Evolutionary conservation across 2,329 filamentous ascomycete species (phyloP).

Genomic region (Zarea fungicola): DNA sequence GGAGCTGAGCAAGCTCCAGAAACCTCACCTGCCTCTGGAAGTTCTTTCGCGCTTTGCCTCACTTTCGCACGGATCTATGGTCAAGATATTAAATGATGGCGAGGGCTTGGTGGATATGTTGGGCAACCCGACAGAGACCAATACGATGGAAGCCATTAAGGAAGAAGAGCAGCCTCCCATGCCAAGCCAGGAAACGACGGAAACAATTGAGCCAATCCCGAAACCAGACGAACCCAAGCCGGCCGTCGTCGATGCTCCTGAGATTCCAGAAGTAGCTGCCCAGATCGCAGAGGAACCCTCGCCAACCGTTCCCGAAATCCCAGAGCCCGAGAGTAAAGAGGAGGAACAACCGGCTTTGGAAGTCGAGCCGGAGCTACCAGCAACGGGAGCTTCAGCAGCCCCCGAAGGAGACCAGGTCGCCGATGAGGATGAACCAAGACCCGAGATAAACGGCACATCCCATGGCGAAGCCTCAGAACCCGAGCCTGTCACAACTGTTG

Average conservation of each 20-base stretch:
- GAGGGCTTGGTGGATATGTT: slow-evolving; percentile 41
- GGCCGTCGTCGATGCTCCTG: not conserved
- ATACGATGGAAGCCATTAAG: slow-evolving; percentile 18
- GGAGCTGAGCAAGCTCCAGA: slow-evolving; percentile 43
- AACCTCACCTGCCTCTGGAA: slow-evolving; percentile 32
- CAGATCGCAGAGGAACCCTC: not conserved
- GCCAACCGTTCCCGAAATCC: not conserved
- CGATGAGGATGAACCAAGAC: not conserved
- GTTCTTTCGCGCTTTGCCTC: slow-evolving; percentile 43
- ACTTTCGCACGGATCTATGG: slow-evolving; percentile 44
- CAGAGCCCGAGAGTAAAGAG: not conserved
- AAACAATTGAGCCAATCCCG: not conserved
- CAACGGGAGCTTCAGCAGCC: not conserved
- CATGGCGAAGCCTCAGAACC: not conserved
- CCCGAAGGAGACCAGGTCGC: not conserved
- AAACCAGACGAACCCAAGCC: not conserved
- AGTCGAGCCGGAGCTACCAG: not conserved
- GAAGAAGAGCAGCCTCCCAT: not conserved
- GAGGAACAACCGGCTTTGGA: not conserved
- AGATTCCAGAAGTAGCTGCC: not conserved
- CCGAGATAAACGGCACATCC: not conserved
- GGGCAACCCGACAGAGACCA: slow-evolving; percentile 33
- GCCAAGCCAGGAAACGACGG: not conserved
- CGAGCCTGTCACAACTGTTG: not conserved
- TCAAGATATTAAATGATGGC: slow-evolving; percentile 40